Evolutionary conservation across 768 basidiomycete genomes (phyloP), one percentile per base, ranked within the genome.

Genomic region (Boletus edulis): DNA sequence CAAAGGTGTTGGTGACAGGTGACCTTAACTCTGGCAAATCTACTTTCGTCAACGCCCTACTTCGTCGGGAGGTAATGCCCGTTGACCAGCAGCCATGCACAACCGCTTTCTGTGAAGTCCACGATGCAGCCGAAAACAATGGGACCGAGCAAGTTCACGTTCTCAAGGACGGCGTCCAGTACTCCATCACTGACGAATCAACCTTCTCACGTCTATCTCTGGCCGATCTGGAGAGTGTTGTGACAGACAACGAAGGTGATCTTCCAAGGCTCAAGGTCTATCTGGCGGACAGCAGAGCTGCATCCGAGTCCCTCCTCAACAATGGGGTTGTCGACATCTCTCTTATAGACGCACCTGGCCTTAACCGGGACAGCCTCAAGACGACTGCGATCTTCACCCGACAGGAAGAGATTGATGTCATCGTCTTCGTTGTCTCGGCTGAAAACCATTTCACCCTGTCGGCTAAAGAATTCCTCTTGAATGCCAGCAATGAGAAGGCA

Each of bases 361-460:
- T 99, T 49, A 99, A 99, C 73, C 86, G 94, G 45, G 97, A 99
- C 72, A 91, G 86, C 56, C 65, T 94, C 66, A 89, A 96, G 75
- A 99, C 97, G 1, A 99, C 96, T 4, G 91, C 93, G 8, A 77
- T 97, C 48, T 98, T 99, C 62, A 84, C 95, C 34, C 90, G 94
- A 17, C 97, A 98, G 71, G 90, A 95, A 67, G 95, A 98, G 73
- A 98, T 99, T 43, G 97, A 99, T 69, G 96, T 99, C 22, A 84
- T 99, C 54, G 96, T 99, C 53, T 99, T 98, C 70, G 94, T 98
- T 62, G 94, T 97, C 47, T 94, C 91, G 1, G 94, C 97, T 4
- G 95, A 97, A 76, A 98, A 99, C 72, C 96, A 98, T 77, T 96
- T 99, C 71, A 99, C 97, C 0, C 81, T 95, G 18, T 96, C 94